Evolutionary conservation across 75 land plant genomes (phyloP), one percentile per base, ranked within the genome.

Genomic region (Sequoia sempervirens): DNA sequence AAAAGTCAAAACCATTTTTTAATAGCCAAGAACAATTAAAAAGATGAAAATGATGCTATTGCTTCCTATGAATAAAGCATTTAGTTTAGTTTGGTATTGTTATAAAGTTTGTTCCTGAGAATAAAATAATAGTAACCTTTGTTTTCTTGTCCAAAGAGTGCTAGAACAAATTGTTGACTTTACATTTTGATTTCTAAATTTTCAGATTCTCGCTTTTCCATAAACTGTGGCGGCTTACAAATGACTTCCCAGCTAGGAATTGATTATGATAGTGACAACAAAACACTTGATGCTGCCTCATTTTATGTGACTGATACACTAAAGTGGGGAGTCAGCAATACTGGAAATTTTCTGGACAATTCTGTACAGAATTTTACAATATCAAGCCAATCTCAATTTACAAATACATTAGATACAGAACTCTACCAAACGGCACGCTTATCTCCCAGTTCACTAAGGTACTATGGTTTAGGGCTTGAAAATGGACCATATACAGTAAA

Each of bases 381-480:
- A 36, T 45, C 46, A 11, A 69, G 34, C 45, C 61, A 38, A 32
- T 68, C 86, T 46, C 74, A 84, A 64, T 61, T 86, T 54, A 56
- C 43, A 50, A 75, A 66, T 34, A 86, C 86, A 17, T 7, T 34
- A 45, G 83, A 84, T 41, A 36, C 82, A 64, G 86, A 76, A 46
- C 45, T 89, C 2, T 89, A 83, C 82, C 84, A 86, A 32, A 89
- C 88, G n/a, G 85, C 88, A 43, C 81, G 90, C 52, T 34, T 84
- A 58, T 86, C 90, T 20, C 54, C 88, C n/a, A 82, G 80, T 30
- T 89, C 90, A 84, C 85, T 90, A 14, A 82, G 92, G 82, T 90
- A 90, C 83, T 90, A 89, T 87, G 92, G 92, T 28, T 69, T 88
- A 50, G 90, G 87, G 37, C 89, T 90, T 81, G 83, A 84, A 84